These are phyloP conservation scores for Pseudotsuga menziesii DNA, from an alignment of 75 land plant species.

Conservation along the genomic window DNA sequence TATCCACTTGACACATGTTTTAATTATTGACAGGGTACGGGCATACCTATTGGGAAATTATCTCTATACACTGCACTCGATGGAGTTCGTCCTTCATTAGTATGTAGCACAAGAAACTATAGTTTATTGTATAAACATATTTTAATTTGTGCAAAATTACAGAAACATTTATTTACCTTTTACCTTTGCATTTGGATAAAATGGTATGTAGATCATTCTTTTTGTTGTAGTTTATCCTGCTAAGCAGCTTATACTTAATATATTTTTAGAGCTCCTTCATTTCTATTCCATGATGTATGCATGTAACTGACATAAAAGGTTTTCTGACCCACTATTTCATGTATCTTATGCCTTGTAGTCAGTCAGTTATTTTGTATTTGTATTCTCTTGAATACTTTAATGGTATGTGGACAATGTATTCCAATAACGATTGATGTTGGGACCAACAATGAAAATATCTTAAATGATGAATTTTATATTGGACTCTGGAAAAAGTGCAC, in stretches of 20 bases:
- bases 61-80: slow-evolving; percentile 36
- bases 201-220: background rate
- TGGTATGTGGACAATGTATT: slow-evolving; percentile 24
- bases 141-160: background rate
- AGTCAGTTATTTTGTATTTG: background rate
- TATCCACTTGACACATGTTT: background rate
- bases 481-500: slow-evolving; percentile 31
- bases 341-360: background rate
- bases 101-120: slow-evolving; percentile 4
- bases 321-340: background rate
- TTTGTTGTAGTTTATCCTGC: too few relatives aligned
- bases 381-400: background rate
- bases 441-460: slow-evolving; percentile 36
- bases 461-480: slow-evolving; percentile 40
- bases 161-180: background rate
- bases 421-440: slow-evolving; percentile 44
- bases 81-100: slow-evolving; percentile 33
- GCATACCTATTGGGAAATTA: slow-evolving; percentile 36
- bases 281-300: background rate
- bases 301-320: background rate
- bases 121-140: background rate
- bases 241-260: background rate
- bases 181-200: background rate
- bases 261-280: background rate
- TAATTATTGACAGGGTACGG: slow-evolving; percentile 21